phyloP scores from a whole-genome alignment of 2,329 filamentous ascomycete species.

The Tolypocladium paradoxum region DNA sequence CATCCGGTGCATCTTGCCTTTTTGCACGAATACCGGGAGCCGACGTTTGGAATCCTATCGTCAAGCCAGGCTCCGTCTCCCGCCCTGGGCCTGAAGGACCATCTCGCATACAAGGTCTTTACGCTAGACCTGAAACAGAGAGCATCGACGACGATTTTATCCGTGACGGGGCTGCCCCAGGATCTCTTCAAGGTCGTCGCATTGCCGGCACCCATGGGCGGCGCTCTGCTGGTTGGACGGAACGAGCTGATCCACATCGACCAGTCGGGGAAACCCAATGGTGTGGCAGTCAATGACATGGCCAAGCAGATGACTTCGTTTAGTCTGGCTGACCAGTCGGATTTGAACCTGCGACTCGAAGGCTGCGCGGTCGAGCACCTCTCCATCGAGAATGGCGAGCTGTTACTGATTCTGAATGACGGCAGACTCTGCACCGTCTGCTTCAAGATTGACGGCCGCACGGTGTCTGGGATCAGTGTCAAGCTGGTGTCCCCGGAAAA shows the following conservation, averaged over 20 bases:
- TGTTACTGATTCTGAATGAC: constrained; percentile 70
- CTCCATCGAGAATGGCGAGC: constrained; percentile 65
- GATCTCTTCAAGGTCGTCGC: constrained; percentile 78
- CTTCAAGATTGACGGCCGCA: constrained; percentile 83
- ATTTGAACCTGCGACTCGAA: constrained; percentile 70
- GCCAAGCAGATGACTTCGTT: constrained; percentile 75
- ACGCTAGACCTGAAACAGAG: constrained; percentile 88
- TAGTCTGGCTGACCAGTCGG: constrained; percentile 74
- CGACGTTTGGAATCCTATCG: constrained; percentile 90
- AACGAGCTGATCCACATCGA: constrained; percentile 95
- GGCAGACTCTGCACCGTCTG: constrained; percentile 65
- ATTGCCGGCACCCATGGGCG: constrained; percentile 76
- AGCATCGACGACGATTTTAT: constrained; percentile 85
- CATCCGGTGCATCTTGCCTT: constrained; percentile 90
- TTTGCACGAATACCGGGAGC: constrained; percentile 92
- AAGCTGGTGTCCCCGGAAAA: constrained; percentile 50
- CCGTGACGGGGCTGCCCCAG: constrained; percentile 73
- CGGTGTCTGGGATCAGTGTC: constrained; percentile 77
- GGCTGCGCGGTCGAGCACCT: constrained; percentile 68
- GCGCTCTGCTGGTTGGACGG: constrained; percentile 71
- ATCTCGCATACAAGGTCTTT: constrained; percentile 85
- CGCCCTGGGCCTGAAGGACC: constrained; percentile 73
- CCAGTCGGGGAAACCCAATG: constrained; percentile 87
- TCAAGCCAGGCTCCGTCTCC: constrained; percentile 63
- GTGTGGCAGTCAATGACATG: constrained; percentile 86